These are phyloP conservation scores for Leccinum aurantiacum DNA, from an alignment of 768 basidiomycete species.

Conservation along the genomic window DNA sequence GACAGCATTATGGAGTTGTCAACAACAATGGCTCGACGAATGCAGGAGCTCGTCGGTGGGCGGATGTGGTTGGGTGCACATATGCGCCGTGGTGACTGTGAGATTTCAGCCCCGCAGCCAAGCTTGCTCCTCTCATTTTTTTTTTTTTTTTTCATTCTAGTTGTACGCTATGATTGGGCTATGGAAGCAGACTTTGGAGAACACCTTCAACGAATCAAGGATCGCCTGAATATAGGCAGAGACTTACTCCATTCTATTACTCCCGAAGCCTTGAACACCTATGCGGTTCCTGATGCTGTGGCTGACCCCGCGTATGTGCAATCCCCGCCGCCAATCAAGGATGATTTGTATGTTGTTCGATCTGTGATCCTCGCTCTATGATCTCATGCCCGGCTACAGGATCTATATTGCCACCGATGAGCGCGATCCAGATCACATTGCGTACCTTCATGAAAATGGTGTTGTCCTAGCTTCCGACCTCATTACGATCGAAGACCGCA, in stretches of 20 bases:
- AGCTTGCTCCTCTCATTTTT: background rate
- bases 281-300: conserved; percentile 23
- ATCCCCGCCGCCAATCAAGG: conserved; percentile 17
- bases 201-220: conserved; percentile 38
- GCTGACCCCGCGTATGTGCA: conserved; percentile 18
- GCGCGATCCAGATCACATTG: conserved; percentile 36
- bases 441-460: conserved; percentile 35
- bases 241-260: conserved; percentile 19
- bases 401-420: conserved; percentile 44
- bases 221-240: conserved; percentile 23
- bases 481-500: conserved; percentile 42
- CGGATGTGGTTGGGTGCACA: conserved; percentile 44
- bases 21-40: conserved; percentile 31
- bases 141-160: conserved; percentile 10
- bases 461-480: conserved; percentile 42
- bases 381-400: conserved; percentile 19
- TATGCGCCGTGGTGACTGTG: conserved; percentile 46
- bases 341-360: conserved; percentile 20
- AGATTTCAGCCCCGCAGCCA: conserved; percentile 6
- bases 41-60: conserved; percentile 31
- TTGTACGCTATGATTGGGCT: conserved; percentile 35
- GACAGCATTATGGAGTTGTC: conserved; percentile 32
- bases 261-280: conserved; percentile 18
- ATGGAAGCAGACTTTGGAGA: conserved; percentile 37
- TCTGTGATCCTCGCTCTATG: background rate